Evolutionary conservation across 257 asterid species (phyloP).

Genomic region (Pogostemon cablin): DNA sequence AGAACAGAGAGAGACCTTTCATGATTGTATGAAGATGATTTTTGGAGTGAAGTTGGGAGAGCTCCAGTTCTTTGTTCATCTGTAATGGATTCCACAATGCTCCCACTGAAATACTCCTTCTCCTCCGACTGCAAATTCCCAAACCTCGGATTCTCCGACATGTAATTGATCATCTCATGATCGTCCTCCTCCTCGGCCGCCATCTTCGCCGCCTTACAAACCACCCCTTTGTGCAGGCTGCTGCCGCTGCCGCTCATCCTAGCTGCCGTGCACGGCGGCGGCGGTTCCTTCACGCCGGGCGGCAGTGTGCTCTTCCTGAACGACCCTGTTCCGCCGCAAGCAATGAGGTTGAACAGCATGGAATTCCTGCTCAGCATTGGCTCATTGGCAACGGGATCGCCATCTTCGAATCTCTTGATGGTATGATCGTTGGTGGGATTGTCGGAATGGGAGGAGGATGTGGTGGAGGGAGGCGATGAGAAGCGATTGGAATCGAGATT

Average conservation of each 20-base stretch:
- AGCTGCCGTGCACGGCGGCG: conserved; percentile 16
- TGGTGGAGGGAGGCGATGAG: conserved; percentile 67
- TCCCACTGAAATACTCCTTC: conserved; percentile 90
- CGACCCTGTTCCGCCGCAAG: conserved; percentile 78
- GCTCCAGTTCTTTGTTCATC: conserved; percentile 37
- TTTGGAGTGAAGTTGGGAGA: conserved; percentile 51
- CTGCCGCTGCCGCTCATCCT: conserved; percentile 64
- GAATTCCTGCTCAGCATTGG: conserved; percentile 70
- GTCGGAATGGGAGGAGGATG: conserved; percentile 68
- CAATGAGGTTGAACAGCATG: conserved; percentile 66
- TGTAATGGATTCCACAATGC: conserved; percentile 69
- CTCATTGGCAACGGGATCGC: conserved; percentile 54
- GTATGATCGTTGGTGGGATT: conserved; percentile 29
- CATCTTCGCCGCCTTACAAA: conserved; percentile 44
- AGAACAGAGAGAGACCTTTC: conserved; percentile 49
- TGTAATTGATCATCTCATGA: conserved; percentile 52
- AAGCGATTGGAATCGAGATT: conserved; percentile 33
- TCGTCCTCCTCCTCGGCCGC: conserved; percentile 45
- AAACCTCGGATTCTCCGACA: conserved; percentile 93
- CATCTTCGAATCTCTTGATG: conserved; percentile 54
- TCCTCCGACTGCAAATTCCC: conserved; percentile 73
- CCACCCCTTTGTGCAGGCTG: conserved; percentile 52
- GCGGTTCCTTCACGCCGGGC: neutral
- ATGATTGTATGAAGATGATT: conserved; percentile 80
- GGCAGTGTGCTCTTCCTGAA: conserved; percentile 48